Percentiles rank a stretch among this genome's conserved stretches.
phyloP scores from a whole-genome alignment of 306 rosid species.

The Psophocarpus tetragonolobus region DNA sequence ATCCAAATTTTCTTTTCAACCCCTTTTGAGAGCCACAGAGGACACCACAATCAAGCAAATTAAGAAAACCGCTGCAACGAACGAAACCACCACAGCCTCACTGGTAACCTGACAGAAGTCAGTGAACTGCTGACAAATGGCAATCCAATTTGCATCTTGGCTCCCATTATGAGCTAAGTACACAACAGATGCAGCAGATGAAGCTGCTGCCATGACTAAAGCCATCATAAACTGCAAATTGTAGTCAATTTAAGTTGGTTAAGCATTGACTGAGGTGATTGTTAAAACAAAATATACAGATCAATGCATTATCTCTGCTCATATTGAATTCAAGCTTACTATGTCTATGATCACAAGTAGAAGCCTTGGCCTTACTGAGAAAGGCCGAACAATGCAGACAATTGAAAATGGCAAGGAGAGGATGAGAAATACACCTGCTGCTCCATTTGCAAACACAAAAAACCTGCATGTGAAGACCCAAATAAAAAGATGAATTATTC shows the following conservation, averaged over 20 bases:
- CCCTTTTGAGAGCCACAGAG: conserved; percentile 50
- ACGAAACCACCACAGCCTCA: conserved; percentile 53
- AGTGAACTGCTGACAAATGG: conserved; percentile 46
- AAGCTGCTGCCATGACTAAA: conserved; percentile 47
- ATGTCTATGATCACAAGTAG: conserved; percentile 47
- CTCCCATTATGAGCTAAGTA: conserved; percentile 73
- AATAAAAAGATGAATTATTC: neutral
- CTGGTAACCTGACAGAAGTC: conserved; percentile 52
- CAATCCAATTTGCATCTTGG: conserved; percentile 63
- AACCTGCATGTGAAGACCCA: conserved; percentile 42
- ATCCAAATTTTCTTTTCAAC: conserved; percentile 8
- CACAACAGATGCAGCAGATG: conserved; percentile 51
- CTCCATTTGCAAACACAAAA: conserved; percentile 54
- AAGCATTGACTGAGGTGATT: neutral
- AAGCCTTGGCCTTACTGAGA: conserved; percentile 53
- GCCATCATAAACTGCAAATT: conserved; percentile 49
- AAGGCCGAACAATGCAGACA: conserved; percentile 62
- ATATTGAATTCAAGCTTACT: conserved; percentile 43
- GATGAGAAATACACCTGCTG: conserved; percentile 42
- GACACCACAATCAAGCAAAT: conserved; percentile 46
- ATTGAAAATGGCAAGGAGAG: conserved; percentile 58
- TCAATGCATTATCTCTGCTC: neutral
- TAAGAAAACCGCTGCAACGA: conserved; percentile 38
- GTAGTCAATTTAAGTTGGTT: neutral
- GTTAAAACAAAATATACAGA: neutral